Evolutionary conservation across 306 rosid genomes (phyloP).

Genomic region (Prinsepia uniflora): DNA sequence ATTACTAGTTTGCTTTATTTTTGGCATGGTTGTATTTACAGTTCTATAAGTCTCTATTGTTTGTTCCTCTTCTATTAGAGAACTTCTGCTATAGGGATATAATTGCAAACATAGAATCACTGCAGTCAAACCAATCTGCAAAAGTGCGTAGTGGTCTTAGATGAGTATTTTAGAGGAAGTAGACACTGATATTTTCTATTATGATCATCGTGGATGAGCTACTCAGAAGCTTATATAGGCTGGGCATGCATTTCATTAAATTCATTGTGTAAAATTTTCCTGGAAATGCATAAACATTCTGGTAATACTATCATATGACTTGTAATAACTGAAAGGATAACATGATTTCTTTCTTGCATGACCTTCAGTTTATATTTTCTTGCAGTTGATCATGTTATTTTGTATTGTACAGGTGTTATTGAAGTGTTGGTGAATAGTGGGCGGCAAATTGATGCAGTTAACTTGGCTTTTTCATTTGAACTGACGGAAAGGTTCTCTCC

Average conservation of each 20-base stretch:
- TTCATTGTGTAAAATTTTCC: neutral
- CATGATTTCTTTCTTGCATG: neutral
- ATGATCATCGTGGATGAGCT: conserved; percentile 8
- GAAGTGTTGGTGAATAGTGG: conserved; percentile 78
- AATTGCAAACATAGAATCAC: neutral
- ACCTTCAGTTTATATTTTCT: neutral
- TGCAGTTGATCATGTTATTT: conserved; percentile 9
- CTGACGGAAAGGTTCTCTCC: conserved; percentile 73
- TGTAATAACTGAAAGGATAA: neutral
- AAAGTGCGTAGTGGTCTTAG: neutral
- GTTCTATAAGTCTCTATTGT: neutral
- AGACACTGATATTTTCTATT: conserved; percentile 7
- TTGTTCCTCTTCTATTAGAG: neutral
- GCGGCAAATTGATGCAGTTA: conserved; percentile 93
- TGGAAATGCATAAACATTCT: neutral
- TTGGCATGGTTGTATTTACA: neutral
- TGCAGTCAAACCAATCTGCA: no score
- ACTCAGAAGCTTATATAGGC: conserved; percentile 1
- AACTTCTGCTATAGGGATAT: neutral
- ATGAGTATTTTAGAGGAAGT: neutral
- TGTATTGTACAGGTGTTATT: conserved; percentile 67
- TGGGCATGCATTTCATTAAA: conserved; percentile 17
- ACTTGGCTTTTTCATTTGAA: conserved; percentile 87
- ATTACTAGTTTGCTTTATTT: neutral
- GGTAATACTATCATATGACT: neutral